phyloP scores from a whole-genome alignment of 306 rosid species.

The Casuarina glauca region DNA sequence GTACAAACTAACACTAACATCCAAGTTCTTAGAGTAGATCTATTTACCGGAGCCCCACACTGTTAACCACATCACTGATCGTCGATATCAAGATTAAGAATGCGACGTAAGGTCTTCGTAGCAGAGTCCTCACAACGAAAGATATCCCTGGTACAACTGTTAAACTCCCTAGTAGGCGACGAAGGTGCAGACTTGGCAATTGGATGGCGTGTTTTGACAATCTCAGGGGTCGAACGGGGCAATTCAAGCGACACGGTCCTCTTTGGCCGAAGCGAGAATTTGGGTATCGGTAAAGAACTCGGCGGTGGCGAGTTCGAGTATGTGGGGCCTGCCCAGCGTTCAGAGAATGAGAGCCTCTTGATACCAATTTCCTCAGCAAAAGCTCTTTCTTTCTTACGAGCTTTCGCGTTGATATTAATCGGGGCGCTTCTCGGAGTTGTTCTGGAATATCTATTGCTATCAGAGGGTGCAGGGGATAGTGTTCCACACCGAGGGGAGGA shows the following conservation, averaged over 20 bases:
- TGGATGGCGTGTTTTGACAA: slow-evolving; percentile 38
- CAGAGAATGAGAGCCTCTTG: slow-evolving; percentile 55
- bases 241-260: slow-evolving; percentile 68
- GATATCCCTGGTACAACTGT: slow-evolving; percentile 37
- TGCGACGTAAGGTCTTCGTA: slow-evolving; percentile 64
- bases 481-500: slow-evolving; percentile 45
- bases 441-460: slow-evolving; percentile 22
- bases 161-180: slow-evolving; percentile 49
- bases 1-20: slow-evolving; percentile 43
- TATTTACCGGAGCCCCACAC: slow-evolving; percentile 51
- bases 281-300: slow-evolving; percentile 87
- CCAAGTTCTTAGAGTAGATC: slow-evolving; percentile 20
- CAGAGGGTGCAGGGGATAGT: slow-evolving; percentile 36
- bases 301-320: slow-evolving; percentile 96
- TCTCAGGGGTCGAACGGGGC: slow-evolving; percentile 47
- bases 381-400: slow-evolving; percentile 25
- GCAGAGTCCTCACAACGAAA: slow-evolving; percentile 58
- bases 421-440: slow-evolving; percentile 47
- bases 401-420: slow-evolving; percentile 47
- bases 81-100: slow-evolving; percentile 62
- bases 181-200: slow-evolving; percentile 68
- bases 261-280: slow-evolving; percentile 61
- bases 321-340: slow-evolving; percentile 95
- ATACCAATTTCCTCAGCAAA: slow-evolving; percentile 36
- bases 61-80: slow-evolving; percentile 40